These are phyloP conservation scores for Themeda triandra DNA, from an alignment of 176 grass and related monocot species.

Conservation along the genomic window DNA sequence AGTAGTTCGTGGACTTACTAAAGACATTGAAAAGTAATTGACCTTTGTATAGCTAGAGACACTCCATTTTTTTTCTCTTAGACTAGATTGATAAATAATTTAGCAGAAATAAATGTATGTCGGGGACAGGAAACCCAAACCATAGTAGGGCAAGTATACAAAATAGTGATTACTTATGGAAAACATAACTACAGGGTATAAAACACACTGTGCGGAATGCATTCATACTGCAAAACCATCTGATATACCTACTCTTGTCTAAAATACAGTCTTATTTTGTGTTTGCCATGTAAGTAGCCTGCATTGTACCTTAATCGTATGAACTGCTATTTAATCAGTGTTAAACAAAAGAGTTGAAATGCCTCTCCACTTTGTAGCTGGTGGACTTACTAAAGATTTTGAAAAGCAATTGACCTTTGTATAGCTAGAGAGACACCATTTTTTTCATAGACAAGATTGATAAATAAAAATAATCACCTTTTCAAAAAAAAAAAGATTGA, in stretches of 20 bases:
- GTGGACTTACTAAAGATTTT: background rate
- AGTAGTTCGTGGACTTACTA: background rate
- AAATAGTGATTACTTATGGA: too few species aligned
- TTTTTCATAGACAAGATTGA: background rate
- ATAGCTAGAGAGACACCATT: background rate
- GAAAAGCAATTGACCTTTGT: background rate
- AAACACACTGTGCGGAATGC: too few species aligned
- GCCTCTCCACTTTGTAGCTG: background rate
- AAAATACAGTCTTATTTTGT: background rate
- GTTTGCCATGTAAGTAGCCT: background rate
- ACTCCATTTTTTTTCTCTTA: background rate
- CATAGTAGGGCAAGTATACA: too few species aligned
- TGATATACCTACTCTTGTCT: background rate
- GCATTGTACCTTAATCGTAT: background rate
- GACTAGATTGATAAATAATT: too few species aligned
- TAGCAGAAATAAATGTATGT: too few species aligned
- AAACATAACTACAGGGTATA: too few species aligned
- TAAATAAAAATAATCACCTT: too few species aligned
- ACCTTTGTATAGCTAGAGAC: background rate
- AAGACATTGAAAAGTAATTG: background rate
- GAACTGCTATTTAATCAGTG: background rate
- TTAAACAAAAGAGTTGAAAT: background rate
- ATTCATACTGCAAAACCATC: background rate
- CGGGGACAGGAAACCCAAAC: too few species aligned
- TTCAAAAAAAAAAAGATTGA: too few species aligned